Evolutionary conservation across 2,329 filamentous ascomycete species (phyloP), one percentile per base, ranked within the genome.

Genomic region (Colletotrichum noveboracense): DNA sequence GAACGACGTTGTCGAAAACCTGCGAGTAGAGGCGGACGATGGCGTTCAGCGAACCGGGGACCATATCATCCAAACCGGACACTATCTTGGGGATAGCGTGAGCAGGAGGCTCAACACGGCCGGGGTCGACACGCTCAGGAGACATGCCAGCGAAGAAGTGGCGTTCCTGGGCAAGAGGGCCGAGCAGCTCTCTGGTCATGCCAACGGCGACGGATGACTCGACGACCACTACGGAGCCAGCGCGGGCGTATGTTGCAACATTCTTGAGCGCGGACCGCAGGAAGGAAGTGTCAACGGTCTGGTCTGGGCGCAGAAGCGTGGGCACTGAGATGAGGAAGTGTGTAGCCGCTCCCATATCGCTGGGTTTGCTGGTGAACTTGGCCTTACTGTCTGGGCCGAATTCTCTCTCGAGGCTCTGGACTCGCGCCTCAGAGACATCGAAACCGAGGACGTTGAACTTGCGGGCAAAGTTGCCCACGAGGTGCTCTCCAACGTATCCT

Each of bases 291-390:
- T 90, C 87, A 74, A 90, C 85, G 5, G 83, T 85, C 77, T 86
- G 86, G 79, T 90, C 86, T 1, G 84, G 81, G 6, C 83, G 82
- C 9, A 91, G 83, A 2, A 89, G 84, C 1, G 89, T 91, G 2
- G 89, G 89, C 4, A 91, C 89, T 0, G 88, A 86, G 75, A 91
- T 88, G 48, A 91, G 85, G 69, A 89, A 89, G 79, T 91, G 88
- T 1, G 87, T 89, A 10, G 87, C 89, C 36, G 79, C 75, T 5
- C 80, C 77, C 16, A 90, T 82, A 14, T 85, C 83, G 12, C 77
- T 78, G 9, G 85, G 78, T 32, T 74, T 77, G 56, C 69, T 70
- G 2, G 88, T 88, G 78, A 88, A 84, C 6, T 78, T 80, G 34
- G 84, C 81, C 12, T 79, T 81, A 55, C 78, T 80, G 26, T 80